Conservation (phyloP, 805 yeast species). For the Pichia sporocuriosa region DNA sequence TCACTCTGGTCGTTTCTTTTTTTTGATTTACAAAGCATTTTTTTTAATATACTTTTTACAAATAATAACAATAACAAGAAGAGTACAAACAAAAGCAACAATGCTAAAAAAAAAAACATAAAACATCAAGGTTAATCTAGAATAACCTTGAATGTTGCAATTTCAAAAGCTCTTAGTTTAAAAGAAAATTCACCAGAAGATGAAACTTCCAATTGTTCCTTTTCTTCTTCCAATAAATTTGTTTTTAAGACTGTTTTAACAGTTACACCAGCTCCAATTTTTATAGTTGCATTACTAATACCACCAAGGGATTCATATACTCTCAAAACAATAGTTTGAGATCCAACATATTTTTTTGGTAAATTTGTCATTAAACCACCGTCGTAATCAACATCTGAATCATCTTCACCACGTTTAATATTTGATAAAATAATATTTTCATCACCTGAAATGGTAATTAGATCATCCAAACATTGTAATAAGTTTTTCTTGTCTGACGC, state of each 20-base stretch:
- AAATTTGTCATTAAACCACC: constrained; percentile 30
- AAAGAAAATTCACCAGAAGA: constrained; percentile 31
- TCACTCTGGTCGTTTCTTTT: constrained; percentile 49
- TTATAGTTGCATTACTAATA: constrained; percentile 44
- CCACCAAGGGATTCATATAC: constrained; percentile 91
- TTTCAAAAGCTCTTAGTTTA: constrained; percentile 67
- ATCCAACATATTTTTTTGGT: constrained; percentile 39
- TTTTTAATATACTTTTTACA: too few relatives aligned
- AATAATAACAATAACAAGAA: neutral
- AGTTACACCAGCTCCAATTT: constrained; percentile 32
- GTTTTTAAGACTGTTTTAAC: constrained; percentile 46
- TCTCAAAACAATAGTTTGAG: constrained; percentile 57
- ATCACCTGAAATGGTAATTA: constrained; percentile 39
- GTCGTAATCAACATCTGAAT: constrained; percentile 42
- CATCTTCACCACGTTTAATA: constrained; percentile 85
- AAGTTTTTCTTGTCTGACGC: constrained; percentile 3
- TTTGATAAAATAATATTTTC: constrained; percentile 62
- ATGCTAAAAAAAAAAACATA: neutral
- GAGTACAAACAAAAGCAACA: neutral
- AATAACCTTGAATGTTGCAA: constrained; percentile 54
- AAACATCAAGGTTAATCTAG: constrained; percentile 19
- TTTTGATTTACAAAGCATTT: too few relatives aligned
- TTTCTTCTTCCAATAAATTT: constrained; percentile 51
- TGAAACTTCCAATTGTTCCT: constrained; percentile 32
- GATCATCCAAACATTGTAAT: constrained; percentile 7